Base-by-base conservation (phyloP, 441 rosid genomes). In the Populus trichocarpa region DNA sequence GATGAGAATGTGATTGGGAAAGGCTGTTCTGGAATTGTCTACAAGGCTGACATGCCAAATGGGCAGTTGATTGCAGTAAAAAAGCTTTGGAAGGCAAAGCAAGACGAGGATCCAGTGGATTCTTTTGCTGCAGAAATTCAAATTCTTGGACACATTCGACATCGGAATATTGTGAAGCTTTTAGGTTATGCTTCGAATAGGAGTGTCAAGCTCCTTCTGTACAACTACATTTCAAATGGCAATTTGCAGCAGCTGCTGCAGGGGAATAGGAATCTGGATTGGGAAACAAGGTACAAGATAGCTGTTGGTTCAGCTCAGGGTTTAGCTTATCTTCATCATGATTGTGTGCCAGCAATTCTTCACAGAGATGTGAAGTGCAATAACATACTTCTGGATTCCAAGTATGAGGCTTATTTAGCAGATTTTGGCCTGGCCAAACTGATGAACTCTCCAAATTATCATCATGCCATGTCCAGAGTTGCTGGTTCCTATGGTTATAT, bases 401-500 rank as follows among this genome's bases (percentile, higher is more conserved):
- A 91, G 76, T 90, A 73, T 2, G 99, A 92, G 79, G 96, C 98
- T 23, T 93, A 90, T 82, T 78, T 95, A 32, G 98, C 98, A 4
- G 99, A 95, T 82, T 95, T 95, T 10, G 99, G 99, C 33, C 85
- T 93, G 30, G 99, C 99, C 5, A 93, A 91, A 84, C 67, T 87
- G 89, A 95, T 95, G 97, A 88, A 83, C 80, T 88, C 97, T 77
- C 90, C 93, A 6, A 93, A 79, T 71, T 92, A 91, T 74, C 95
- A 88, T 50, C 90, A 88, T 11, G 92, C 93, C 2, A 89, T 93
- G 86, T 95, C 99, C 30, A 86, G 94, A 70, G 90, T 95, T 18
- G 99, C 99, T 6, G 99, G 99, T 23, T 95, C 98, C 8, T 95
- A 90, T 6, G 99, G 99, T 70, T 93, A 93, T 80, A 93, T 93